Base-by-base conservation (phyloP, 345 rosid genomes). In the Excoecaria cochinchinensis region DNA sequence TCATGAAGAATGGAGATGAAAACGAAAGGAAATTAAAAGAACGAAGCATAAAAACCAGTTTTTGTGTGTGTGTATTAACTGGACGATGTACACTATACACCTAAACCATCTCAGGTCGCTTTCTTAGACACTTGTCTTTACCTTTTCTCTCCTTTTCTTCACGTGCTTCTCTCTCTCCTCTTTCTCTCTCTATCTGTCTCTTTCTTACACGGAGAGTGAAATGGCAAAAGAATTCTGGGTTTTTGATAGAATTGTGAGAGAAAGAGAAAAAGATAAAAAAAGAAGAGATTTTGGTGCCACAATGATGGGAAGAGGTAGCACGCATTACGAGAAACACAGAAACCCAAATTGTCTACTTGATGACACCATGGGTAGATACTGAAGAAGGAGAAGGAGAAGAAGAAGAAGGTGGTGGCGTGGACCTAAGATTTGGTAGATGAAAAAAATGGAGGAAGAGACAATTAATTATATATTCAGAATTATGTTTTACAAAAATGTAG, bases 311-410 rank as follows among this genome's bases (percentile, higher is more conserved):
- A 69, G 17, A 25, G 24, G 5, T 8, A 46, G 78, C 78, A 76
- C 78, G 47, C 78, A 48, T 42, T 68, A 59, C 74, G 1, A 76
- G 53, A 51, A 70, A 51, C 79, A 68, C 79, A 52, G 15, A 50
- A n/a, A 61, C 74, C 79, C 70, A 40, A 53, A 76, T 70, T 61
- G 56, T 70, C 70, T n/a, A 15, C 7, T 1, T 46, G 22, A 56
- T 48, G 39, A 42, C 67, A 14, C 67, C 44, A 38, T 63, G 39
- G 25, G 8, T 63, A 38, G 42, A 63, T 15, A 16, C 17, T 63
- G 22, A 38, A 15, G 46, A 25, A 69, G 58, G 11, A 69, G 58
- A 31, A 31, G 22, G 15, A 15, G 46, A 25, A 69, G 58, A 15
- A 69, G 58, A 31, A 31, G 31, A 31, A 2, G 31, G 31, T 31